Evolutionary conservation across 1,284 basidiomycete genomes (phyloP).

Genomic region (Ganoderma resinaceum): DNA sequence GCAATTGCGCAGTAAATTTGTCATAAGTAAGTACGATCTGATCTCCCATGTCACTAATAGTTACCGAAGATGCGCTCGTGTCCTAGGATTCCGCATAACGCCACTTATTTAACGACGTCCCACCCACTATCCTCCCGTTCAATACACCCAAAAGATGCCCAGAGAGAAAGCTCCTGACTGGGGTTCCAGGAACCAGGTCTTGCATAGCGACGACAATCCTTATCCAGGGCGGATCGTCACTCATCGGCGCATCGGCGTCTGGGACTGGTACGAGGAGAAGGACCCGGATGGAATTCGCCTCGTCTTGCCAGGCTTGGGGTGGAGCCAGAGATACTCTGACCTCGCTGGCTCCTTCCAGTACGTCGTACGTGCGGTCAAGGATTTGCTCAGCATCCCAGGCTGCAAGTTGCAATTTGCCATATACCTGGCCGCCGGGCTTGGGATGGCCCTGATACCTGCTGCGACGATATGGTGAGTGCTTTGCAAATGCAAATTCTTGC

Average conservation of each 20-base stretch:
- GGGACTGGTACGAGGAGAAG: conserved; percentile 75
- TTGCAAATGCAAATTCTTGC: not conserved
- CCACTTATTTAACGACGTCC: not conserved
- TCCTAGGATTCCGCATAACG: not conserved
- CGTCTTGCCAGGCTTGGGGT: conserved; percentile 46
- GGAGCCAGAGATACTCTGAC: conserved; percentile 27
- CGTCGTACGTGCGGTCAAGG: conserved; percentile 69
- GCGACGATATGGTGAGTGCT: conserved; percentile 57
- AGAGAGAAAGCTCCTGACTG: not conserved
- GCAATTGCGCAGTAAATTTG: not conserved
- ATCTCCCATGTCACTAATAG: not conserved
- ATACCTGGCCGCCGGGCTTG: conserved; percentile 56
- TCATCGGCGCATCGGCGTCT: conserved; percentile 68
- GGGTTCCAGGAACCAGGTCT: not conserved
- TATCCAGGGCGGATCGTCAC: conserved; percentile 46
- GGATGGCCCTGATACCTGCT: conserved; percentile 66
- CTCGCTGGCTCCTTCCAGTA: conserved; percentile 46
- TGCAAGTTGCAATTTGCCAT: conserved; percentile 55
- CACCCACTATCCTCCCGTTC: not conserved
- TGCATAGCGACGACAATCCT: not conserved
- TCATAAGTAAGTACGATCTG: not conserved
- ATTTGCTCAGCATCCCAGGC: conserved; percentile 60
- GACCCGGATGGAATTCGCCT: conserved; percentile 45
- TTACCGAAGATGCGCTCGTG: not conserved
- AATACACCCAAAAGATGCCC: not conserved